Base-by-base conservation (phyloP, 1,139 yeast genomes). In the Candida sp. region DNA sequence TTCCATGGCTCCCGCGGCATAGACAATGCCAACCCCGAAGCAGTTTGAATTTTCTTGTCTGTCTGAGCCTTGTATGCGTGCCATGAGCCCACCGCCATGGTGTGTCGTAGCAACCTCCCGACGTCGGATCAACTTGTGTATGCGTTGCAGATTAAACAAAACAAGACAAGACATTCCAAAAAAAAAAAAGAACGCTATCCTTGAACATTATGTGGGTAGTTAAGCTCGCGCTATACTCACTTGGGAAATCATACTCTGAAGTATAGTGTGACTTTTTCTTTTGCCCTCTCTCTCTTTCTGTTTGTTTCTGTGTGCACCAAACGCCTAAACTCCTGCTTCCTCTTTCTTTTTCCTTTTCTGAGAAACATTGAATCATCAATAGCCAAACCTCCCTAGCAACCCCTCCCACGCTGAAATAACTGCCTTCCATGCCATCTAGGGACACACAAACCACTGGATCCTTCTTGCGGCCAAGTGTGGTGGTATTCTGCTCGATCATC, bases 401-500 rank as follows among this genome's bases (percentile, higher is more conserved):
- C 12, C 28, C 31, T 28, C 22, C 41, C 11, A 23, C 41, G 22
- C 22, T 23, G 28, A 37, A 23, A 23, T 37, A 37, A 9, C 7
- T 38, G 42, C 31, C 42, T 23, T 9, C 25, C 31, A 38, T 38
- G 42, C 42, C 42, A 38, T 23, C 35, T 11, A 26, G 47, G 32
- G 44, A 12, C 11, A 5, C 12, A 17, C 44, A 43, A 28, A 35
- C 41, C 32, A 49, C 56, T 4, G 43, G 60, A 41, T 46, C 58
- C 25, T 30, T 55, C 23, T 50, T 46, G 38, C 60, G 56, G 43
- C 59, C 60, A 26, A 52, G 56, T 48, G 44, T 64, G 25, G 34
- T 61, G 28, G 44, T 54, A 8, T 44, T 56, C 5, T 58, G 60
- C 47, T 49, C 54, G 28, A 8, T 44, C 11, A 46, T 52, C 8